Base-by-base conservation (phyloP, 768 basidiomycete genomes). In the Tephrocybe sp. region DNA sequence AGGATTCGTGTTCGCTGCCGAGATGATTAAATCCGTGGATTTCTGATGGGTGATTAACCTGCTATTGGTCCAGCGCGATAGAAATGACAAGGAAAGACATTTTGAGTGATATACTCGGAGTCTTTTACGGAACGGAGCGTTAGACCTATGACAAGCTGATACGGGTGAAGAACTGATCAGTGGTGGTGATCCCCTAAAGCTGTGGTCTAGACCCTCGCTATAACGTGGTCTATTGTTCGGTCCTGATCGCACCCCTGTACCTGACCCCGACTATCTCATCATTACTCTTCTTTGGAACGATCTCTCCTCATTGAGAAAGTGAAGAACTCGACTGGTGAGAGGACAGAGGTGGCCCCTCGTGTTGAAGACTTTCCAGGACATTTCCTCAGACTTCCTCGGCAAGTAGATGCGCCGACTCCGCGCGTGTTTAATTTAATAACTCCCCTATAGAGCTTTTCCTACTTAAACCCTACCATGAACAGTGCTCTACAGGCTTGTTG, bases 391-490 rank as follows among this genome's bases (percentile, higher is more conserved):
- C 43, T 50, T 41, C 27, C 41, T 55, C 54, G 56, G 58, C 57
- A 57, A 57, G 58, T 42, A 48, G 43, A 45, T 37, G 29, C 48
- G 46, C 27, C 46, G 48, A 52, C 52, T 50, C 52, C 45, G 47
- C 44, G 36, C 30, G 31, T 48, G 44, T 27, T 53, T 55, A 55
- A 50, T 45, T 42, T 55, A 42, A 50, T 30, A 37, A 23, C 34
- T 52, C 53, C 49, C 58, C 55, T 59, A 51, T 50, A 57, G 53
- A 13, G 39, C 19, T 8, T 49, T 43, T 38, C 48, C 52, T 54
- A 54, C 53, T 57, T 60, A 57, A 55, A 53, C 52, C 36, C 54
- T 34, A 53, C 33, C 22, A 59, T 59, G 58, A 37, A 55, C 42
- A 6, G 36, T 53, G 30, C 18, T 33, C 41, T 27, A 48, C 45